These are phyloP conservation scores for Ogataea glucozyma DNA, from an alignment of 805 yeast genomes.

Conservation along the genomic window DNA sequence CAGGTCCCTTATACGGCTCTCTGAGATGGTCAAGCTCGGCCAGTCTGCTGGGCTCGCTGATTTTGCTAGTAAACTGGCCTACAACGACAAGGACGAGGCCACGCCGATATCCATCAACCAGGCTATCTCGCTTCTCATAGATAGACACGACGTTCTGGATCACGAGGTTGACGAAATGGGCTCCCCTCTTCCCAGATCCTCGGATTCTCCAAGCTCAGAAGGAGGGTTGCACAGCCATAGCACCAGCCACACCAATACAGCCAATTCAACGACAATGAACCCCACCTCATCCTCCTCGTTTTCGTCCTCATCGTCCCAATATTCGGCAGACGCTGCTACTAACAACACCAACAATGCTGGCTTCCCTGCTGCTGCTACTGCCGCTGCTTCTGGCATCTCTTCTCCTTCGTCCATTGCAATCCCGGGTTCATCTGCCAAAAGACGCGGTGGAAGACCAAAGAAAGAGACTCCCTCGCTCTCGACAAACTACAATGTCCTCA, in stretches of 20 bases:
- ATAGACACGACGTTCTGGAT: constrained; percentile 40
- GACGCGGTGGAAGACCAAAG: not conserved
- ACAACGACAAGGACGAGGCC: constrained; percentile 20
- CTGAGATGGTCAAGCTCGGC: constrained; percentile 30
- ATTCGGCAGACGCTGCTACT: too few relatives aligned
- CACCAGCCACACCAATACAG: not conserved
- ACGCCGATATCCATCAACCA: constrained; percentile 45
- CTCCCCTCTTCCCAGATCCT: constrained; percentile 2
- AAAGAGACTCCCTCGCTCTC: constrained; percentile 2
- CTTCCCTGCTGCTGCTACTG: too few relatives aligned
- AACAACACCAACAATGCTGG: too few relatives aligned
- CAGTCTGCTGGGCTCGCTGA: constrained; percentile 12
- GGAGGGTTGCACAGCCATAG: too few relatives aligned
- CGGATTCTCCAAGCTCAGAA: too few relatives aligned
- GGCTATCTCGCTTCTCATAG: constrained; percentile 45
- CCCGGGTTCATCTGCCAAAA: not conserved
- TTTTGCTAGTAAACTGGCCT: constrained; percentile 18
- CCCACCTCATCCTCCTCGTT: too few relatives aligned
- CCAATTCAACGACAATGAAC: too few relatives aligned
- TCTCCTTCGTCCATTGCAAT: too few relatives aligned
- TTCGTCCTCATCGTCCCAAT: too few relatives aligned
- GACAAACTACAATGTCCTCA: constrained; percentile 6
- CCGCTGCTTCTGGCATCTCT: too few relatives aligned
- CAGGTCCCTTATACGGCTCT: constrained; percentile 46
- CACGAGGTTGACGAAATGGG: constrained; percentile 37